phyloP scores from a whole-genome alignment of 2,329 filamentous ascomycete genomes.

The Hyphodiscus sp. region DNA sequence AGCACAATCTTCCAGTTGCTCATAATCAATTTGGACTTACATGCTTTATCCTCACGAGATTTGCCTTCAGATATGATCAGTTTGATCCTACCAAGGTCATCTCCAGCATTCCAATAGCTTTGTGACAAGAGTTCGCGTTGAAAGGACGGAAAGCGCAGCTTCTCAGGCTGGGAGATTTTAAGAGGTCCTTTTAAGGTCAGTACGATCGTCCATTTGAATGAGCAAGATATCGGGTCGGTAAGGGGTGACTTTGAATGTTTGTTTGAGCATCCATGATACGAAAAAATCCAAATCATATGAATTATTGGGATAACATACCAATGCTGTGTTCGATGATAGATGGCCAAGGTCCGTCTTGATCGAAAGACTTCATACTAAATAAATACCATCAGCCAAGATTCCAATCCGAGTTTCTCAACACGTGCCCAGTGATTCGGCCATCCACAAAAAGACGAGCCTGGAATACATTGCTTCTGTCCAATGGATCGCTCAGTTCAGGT shows the following conservation, averaged over 20 bases:
- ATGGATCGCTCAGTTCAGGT: slow-evolving; percentile 48
- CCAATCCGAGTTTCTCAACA: background rate
- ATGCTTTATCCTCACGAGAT: slow-evolving; percentile 38
- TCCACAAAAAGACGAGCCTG: slow-evolving; percentile 65
- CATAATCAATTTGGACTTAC: background rate
- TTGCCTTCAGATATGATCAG: slow-evolving; percentile 71
- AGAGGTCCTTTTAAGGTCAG: no score
- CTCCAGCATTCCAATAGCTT: slow-evolving; percentile 63
- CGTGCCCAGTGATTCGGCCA: slow-evolving; percentile 55
- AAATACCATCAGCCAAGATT: background rate
- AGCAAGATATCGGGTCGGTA: no score
- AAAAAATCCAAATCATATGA: no score
- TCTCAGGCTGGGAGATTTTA: slow-evolving; percentile 36
- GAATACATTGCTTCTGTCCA: slow-evolving; percentile 50
- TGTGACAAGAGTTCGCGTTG: slow-evolving; percentile 63
- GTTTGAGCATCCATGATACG: no score
- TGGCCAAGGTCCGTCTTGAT: slow-evolving; percentile 44
- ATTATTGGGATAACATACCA: slow-evolving; percentile 31
- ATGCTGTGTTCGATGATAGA: slow-evolving; percentile 37
- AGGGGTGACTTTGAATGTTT: no score
- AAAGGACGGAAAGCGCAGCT: slow-evolving; percentile 68
- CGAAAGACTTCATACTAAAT: slow-evolving; percentile 40
- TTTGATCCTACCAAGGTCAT: slow-evolving; percentile 69
- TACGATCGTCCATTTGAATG: no score
- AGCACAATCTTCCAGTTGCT: background rate